Percentiles rank a stretch among this genome's conserved stretches.
Conservation (phyloP, 768 basidiomycete genomes). For the Lactarius sanguifluus region DNA sequence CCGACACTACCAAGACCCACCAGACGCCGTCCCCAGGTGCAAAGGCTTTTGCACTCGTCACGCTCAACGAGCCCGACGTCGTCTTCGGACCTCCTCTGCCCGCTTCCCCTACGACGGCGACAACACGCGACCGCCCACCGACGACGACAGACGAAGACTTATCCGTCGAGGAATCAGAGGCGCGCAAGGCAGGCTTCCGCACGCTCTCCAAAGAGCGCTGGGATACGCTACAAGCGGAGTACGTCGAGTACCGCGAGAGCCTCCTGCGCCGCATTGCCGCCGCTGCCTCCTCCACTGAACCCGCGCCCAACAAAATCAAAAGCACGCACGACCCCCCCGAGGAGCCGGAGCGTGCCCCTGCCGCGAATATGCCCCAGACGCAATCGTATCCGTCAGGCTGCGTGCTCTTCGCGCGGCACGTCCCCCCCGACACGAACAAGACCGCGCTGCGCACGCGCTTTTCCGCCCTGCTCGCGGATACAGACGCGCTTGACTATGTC, state of each 20-base stretch:
- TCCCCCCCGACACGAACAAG: conserved; percentile 78
- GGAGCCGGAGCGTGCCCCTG: not conserved
- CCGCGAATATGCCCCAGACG: not conserved
- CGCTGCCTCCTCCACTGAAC: conserved; percentile 3
- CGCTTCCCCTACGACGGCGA: conserved; percentile 63
- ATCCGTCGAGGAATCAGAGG: conserved; percentile 40
- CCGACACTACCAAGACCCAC: conserved; percentile 61
- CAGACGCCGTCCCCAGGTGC: conserved; percentile 53
- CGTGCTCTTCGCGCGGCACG: conserved; percentile 66
- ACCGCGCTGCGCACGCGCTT: conserved; percentile 70
- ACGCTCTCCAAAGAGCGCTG: conserved; percentile 56
- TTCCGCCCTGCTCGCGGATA: conserved; percentile 39
- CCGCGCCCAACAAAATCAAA: not conserved
- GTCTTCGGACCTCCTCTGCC: conserved; percentile 43
- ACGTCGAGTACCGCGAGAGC: conserved; percentile 57
- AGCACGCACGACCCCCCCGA: not conserved
- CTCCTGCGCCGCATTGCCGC: conserved; percentile 44
- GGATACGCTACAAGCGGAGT: conserved; percentile 66
- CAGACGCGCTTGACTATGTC: conserved; percentile 64
- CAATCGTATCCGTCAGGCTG: conserved; percentile 53
- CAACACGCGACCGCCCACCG: not conserved
- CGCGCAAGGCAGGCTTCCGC: conserved; percentile 59
- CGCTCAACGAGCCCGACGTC: conserved; percentile 45
- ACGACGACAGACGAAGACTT: not conserved
- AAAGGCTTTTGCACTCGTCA: conserved; percentile 81